These are phyloP conservation scores for Lophium mytilinum DNA, from an alignment of 495 filamentous ascomycete species.

Conservation along the genomic window DNA sequence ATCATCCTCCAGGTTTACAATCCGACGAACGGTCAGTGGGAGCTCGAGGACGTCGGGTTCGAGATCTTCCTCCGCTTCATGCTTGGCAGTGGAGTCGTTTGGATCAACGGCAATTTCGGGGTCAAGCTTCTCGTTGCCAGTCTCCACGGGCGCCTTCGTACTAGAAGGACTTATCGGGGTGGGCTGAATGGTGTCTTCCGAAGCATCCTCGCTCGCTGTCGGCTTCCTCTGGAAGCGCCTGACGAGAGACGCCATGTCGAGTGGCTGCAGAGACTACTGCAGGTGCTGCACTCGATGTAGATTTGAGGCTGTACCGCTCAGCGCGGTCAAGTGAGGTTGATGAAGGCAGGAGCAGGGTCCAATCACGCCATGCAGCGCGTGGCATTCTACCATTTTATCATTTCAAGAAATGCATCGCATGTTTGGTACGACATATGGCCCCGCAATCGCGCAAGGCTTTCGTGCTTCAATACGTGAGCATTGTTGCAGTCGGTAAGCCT, in stretches of 20 bases:
- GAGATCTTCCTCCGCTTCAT: constrained; percentile 5
- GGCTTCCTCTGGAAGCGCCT: too few species aligned
- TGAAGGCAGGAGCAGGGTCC: too few species aligned
- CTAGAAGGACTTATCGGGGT: too few species aligned
- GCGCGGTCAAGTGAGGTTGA: too few species aligned
- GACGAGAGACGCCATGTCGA: too few species aligned
- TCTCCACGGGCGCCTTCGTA: too few species aligned
- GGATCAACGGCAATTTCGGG: constrained; percentile 3
- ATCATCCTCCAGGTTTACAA: constrained; percentile 48
- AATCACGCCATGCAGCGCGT: too few species aligned
- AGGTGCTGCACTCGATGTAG: too few species aligned
- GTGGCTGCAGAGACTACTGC: too few species aligned
- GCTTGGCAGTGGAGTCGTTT: not conserved
- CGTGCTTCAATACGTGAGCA: constrained; percentile 1
- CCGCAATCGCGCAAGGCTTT: constrained; percentile 16
- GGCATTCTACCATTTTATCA: not conserved
- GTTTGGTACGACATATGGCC: constrained; percentile 9
- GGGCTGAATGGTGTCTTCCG: too few species aligned
- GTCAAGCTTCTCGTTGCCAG: constrained; percentile 2
- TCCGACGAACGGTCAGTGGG: constrained; percentile 37
- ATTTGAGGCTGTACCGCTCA: too few species aligned
- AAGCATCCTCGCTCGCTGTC: too few species aligned
- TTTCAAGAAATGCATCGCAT: not conserved
- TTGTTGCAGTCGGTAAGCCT: constrained; percentile 6
- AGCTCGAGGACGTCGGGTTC: constrained; percentile 2